Evolutionary conservation across 257 asterid species (phyloP), one percentile per base, ranked within the genome.

Genomic region (Striga asiatica): DNA sequence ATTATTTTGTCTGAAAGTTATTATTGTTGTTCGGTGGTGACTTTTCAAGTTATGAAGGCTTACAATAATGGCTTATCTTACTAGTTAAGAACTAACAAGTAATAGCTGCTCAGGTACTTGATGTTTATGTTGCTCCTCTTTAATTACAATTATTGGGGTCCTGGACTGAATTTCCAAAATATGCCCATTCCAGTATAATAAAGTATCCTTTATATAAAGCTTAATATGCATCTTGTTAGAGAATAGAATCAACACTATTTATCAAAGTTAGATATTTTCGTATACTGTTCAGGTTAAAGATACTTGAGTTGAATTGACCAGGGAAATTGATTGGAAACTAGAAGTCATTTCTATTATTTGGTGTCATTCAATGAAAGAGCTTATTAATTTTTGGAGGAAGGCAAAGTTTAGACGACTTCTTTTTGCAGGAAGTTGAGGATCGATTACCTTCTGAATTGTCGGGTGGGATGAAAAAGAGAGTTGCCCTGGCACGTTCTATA

Each of bases 401-500:
- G 42, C 49, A 61, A 38, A 35, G 57, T 64, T 58, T 47, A 54
- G 60, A 50, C 54, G 29, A 63, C 12, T 47, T 18, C 21, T 59
- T 56, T 64, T 38, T 75, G 61, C 85, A 91, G 98, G 97, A 87
- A 74, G 95, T 84, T 66, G 96, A 91, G 72, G 78, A 91, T 58
- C 85, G 97, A 8, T 62, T 92, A 67, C 97, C 99, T 47, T 82
- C 99, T 60, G 99, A 92, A 70, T 74, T 92, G 72, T 92, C 97
- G 37, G 99, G 99, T 51, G 99, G 99, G 69, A 92, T 92, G 99
- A 92, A 92, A 78, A 92, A 92, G 71, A 81, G 99, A 79, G 99
- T 92, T 63, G 97, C 99, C 57, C 71, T 92, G 67, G 99, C 99
- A 54, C 95, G 99, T 59, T 88, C 99, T 41, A 84, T 92, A 60